Evolutionary conservation across 768 basidiomycete genomes (phyloP), one percentile per base, ranked within the genome.

Genomic region (Rhodosporidiobolus sp.): DNA sequence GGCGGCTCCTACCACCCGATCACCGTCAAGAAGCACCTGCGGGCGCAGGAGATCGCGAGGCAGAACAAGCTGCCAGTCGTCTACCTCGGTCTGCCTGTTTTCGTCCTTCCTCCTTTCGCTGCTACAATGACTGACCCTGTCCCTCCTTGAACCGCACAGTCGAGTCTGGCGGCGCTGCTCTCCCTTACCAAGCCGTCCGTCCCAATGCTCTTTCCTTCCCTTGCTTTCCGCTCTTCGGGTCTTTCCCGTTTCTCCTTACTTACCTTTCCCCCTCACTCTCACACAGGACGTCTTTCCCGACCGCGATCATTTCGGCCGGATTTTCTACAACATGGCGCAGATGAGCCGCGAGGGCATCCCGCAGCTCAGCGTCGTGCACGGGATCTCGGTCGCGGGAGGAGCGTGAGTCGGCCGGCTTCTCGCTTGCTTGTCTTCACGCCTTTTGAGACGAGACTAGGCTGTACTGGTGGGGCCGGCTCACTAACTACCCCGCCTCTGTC

Each of bases 241-340:
- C n/a, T n/a, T n/a, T n/a, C n/a, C n/a, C n/a, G n/a, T n/a, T 57
- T n/a, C 32, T 45, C 28, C 60, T 50, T 55, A 34, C 26, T n/a
- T n/a, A n/a, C 58, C 26, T 52, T 54, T 49, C 48, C 56, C 53
- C 34, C 3, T 65, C 7, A 43, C 30, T 20, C 30, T 24, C 20
- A 49, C 43, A 46, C 57, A 50, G 60, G 60, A 88, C 84, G 88
- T 94, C 20, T 95, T 95, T 81, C 94, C 94, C 10, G 94, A 96
- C 83, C 91, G 88, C 80, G 90, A 95, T 74, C 92, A 97, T 79
- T 97, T 97, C 77, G 94, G 94, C 8, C 86, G 94, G 10, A 95
- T 96, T 79, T 97, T 97, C 82, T 96, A 94, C 81, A 96, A 97
- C 78, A 95, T 95, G 92, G 93, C 89, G 67, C 58, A 84, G 49